These are phyloP conservation scores for Quercus variabilis DNA, from an alignment of 306 rosid genomes.

Conservation along the genomic window DNA sequence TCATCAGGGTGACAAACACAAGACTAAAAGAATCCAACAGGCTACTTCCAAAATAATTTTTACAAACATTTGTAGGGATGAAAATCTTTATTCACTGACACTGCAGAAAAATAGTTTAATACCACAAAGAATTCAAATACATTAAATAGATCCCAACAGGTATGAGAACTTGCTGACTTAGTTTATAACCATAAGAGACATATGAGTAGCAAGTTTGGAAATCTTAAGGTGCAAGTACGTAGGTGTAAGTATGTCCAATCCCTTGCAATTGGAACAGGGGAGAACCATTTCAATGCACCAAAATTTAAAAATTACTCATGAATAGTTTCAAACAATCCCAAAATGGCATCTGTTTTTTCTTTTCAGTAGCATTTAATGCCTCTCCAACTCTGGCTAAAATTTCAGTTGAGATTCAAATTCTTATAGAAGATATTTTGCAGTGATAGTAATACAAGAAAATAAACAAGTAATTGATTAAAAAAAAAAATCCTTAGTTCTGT, in stretches of 20 bases:
- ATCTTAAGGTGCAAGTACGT: neutral
- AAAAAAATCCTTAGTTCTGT: neutral
- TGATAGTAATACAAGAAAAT: neutral
- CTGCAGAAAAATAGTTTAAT: neutral
- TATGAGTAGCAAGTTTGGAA: neutral
- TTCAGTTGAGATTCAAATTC: neutral
- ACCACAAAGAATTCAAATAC: neutral
- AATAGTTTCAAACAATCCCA: neutral
- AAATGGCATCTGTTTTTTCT: neutral
- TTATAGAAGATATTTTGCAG: neutral
- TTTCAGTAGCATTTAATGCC: neutral
- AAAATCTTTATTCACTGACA: neutral
- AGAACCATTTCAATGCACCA: neutral
- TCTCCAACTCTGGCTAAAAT: neutral
- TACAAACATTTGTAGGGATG: neutral
- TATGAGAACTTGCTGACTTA: neutral
- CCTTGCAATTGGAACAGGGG: neutral
- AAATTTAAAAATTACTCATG: neutral
- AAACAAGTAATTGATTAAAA: neutral
- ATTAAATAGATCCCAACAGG: neutral
- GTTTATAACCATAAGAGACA: neutral
- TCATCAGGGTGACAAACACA: constrained; percentile 1
- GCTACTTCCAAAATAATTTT: neutral
- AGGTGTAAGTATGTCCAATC: neutral
- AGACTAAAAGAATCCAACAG: neutral